These are phyloP conservation scores for Mycena galericulata DNA, from an alignment of 768 basidiomycete genomes.

Conservation along the genomic window DNA sequence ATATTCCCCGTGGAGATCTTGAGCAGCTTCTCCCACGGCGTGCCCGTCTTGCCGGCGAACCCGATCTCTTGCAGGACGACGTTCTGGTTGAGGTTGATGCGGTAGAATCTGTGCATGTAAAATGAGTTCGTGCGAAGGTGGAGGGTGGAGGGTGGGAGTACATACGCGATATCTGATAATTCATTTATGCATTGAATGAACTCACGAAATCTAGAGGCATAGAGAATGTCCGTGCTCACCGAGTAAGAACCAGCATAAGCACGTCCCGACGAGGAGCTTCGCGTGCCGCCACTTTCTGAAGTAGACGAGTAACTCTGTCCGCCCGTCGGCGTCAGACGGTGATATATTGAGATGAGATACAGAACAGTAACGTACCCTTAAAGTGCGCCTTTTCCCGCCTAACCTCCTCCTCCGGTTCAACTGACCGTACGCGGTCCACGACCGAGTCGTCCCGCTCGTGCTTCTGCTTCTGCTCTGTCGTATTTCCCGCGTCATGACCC, in stretches of 20 bases:
- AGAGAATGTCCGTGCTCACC: no score
- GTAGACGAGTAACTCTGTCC: slow-evolving; percentile 71
- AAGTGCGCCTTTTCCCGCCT: slow-evolving; percentile 62
- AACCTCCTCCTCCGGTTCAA: slow-evolving; percentile 25
- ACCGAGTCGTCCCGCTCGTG: no score
- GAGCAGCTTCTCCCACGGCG: slow-evolving; percentile 74
- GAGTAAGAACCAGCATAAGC: slow-evolving; percentile 78
- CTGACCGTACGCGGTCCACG: no score
- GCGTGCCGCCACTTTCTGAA: slow-evolving; percentile 79
- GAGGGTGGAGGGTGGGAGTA: no score
- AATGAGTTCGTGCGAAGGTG: no score
- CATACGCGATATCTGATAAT: no score
- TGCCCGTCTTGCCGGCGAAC: slow-evolving; percentile 67
- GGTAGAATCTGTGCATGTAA: slow-evolving; percentile 81
- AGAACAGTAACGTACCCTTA: slow-evolving; percentile 57
- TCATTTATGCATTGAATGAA: no score
- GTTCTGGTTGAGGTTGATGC: slow-evolving; percentile 79
- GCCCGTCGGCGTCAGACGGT: no score
- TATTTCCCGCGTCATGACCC: slow-evolving; percentile 20
- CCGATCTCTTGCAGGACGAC: slow-evolving; percentile 81
- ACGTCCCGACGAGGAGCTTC: slow-evolving; percentile 76
- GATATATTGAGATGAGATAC: no score
- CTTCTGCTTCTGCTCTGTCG: slow-evolving; percentile 2
- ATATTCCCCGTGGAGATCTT: slow-evolving; percentile 75
- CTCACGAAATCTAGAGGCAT: no score